These are phyloP conservation scores for Candida yuanshanica DNA, from an alignment of 805 yeast species.

Conservation along the genomic window DNA sequence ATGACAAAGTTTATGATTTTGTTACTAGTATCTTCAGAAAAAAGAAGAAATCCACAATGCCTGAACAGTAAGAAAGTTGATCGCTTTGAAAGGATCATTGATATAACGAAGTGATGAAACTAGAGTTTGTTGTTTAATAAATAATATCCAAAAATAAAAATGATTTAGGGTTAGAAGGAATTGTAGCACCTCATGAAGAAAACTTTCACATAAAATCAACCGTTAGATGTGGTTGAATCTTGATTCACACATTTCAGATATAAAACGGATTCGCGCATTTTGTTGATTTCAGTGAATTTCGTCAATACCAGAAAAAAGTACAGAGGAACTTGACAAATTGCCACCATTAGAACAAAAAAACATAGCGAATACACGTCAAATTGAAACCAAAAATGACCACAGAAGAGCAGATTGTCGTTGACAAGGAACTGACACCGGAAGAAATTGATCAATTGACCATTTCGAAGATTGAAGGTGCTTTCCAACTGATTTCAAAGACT, in stretches of 20 bases:
- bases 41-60: background rate
- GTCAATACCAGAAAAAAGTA: background rate
- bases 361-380: too few relatives aligned
- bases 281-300: background rate
- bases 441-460: constrained; percentile 28
- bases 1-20: constrained; percentile 17
- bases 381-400: constrained; percentile 13
- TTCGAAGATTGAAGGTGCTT: constrained; percentile 26
- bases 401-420: constrained; percentile 22
- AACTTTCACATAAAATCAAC: too few relatives aligned
- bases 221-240: too few relatives aligned
- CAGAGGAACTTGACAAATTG: constrained; percentile 1
- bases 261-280: background rate
- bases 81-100: background rate
- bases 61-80: background rate
- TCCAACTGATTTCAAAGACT: constrained; percentile 43
- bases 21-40: constrained; percentile 6
- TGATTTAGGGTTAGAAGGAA: too few relatives aligned
- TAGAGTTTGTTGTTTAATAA: too few relatives aligned
- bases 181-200: too few relatives aligned
- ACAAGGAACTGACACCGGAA: constrained; percentile 24
- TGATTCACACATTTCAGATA: too few relatives aligned
- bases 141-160: too few relatives aligned
- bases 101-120: too few relatives aligned
- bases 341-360: constrained; percentile 1